Percentiles rank a stretch among this genome's conserved stretches.
These are phyloP conservation scores for Polytrichum formosum DNA, from an alignment of 225 moss, liverwort and hornwort genomes.

Conservation along the genomic window DNA sequence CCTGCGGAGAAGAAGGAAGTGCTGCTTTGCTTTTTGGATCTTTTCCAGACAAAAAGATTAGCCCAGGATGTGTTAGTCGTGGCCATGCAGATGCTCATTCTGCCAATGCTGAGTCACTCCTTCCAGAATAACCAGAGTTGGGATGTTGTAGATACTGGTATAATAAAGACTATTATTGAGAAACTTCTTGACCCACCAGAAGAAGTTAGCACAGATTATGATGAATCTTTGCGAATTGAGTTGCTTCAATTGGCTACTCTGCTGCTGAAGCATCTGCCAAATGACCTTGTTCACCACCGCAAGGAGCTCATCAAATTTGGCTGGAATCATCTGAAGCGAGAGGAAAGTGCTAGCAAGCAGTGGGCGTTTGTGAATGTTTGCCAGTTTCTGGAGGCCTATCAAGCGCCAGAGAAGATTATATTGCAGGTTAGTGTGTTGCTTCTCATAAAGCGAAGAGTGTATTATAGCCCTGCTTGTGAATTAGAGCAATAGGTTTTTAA, in stretches of 20 bases:
- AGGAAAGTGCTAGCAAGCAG: constrained; percentile 99
- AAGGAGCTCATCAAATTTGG: constrained; percentile 99
- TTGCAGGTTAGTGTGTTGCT: constrained; percentile 63
- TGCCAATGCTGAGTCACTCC: constrained; percentile 98
- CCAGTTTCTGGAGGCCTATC: constrained; percentile 98
- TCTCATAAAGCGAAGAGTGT: neutral
- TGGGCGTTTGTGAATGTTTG: constrained; percentile 99
- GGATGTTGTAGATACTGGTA: constrained; percentile 89
- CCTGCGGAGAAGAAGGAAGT: constrained; percentile 93
- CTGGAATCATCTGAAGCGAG: constrained; percentile 99
- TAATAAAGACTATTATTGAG: constrained; percentile 95
- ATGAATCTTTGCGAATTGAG: constrained; percentile 96
- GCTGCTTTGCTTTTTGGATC: constrained; percentile 79
- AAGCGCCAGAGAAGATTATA: constrained; percentile 99
- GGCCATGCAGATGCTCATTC: constrained; percentile 97
- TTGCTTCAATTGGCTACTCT: constrained; percentile 94
- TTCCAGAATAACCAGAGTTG: constrained; percentile 95
- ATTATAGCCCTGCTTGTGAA: too few species aligned
- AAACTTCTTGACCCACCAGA: constrained; percentile 97
- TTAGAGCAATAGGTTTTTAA: neutral
- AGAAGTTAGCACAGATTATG: constrained; percentile 98
- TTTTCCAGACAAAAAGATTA: constrained; percentile 84
- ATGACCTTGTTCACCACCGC: constrained; percentile 97
- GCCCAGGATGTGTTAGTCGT: constrained; percentile 93
- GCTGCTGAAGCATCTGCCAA: constrained; percentile 86